Base-by-base conservation (phyloP, 78 protist species). In the Polysphondylium violaceum region DNA sequence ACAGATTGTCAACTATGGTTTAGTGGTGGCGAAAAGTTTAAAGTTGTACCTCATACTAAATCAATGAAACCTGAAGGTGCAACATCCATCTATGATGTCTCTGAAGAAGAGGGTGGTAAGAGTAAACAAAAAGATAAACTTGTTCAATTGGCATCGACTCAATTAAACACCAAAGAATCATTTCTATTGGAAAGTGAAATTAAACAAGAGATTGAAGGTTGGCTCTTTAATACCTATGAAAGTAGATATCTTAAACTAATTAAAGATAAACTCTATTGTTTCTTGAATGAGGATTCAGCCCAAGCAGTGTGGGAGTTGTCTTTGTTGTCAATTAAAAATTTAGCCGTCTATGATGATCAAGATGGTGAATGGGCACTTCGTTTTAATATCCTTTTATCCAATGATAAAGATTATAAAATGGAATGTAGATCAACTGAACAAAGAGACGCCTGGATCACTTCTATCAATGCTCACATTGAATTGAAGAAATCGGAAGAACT, bases 41-140 rank as follows among this genome's bases (percentile, higher is more conserved):
- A 69, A 58, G 91, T 83, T 12, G 43, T 36, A 16, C 91, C 91
- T 31, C 71, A 69, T 1, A 69, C 79, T 2, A 59, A 16, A 21
- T 83, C 91, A 21, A 83, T 83, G 91, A 67, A 69, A 58, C 91
- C 91, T 21, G 91, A 83, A 3, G 91, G 91, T 25, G 7, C 43
- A 3, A 25, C 19, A 58, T 83, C 91, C 38, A 83, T 83, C 36
- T 83, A 83, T 59, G 91, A 83, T 14, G 91, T 83, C 8, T 69
- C 79, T 1, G 91, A 83, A 58, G 91, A 83, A 31, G 91, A 83
- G 43, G 91, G 91, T 69, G 91, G 91, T 14, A 83, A 83, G 63
- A 83, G 72, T 44, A 83, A 83, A 59, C 79, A 83, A 83, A 83
- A 83, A 33, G 91, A 83, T 59, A 83, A 83, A 59, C 44, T 83